Conservation (phyloP, 768 basidiomycete species). For the Lentinula edodes region DNA sequence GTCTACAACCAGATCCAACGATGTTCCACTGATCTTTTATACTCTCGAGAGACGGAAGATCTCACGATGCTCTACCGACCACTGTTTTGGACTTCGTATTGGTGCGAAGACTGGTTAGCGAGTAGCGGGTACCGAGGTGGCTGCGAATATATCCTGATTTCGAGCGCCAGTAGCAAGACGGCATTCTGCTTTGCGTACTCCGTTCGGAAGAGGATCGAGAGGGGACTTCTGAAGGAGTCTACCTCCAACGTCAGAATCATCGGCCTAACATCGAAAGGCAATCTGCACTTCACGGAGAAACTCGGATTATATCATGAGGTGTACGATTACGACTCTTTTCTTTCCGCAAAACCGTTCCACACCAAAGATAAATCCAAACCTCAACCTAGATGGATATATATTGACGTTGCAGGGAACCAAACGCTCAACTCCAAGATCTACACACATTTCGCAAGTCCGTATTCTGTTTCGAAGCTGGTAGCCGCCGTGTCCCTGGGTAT, state of each 20-base stretch:
- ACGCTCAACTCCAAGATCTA: conserved; percentile 40
- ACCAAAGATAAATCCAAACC: conserved; percentile 17
- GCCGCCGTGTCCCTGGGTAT: conserved; percentile 47
- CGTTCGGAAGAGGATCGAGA: conserved; percentile 38
- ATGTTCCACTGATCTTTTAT: conserved; percentile 51
- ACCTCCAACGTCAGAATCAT: conserved; percentile 34
- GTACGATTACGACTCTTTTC: conserved; percentile 46
- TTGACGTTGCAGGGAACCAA: conserved; percentile 60
- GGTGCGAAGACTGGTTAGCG: conserved; percentile 69
- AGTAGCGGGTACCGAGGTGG: conserved; percentile 44
- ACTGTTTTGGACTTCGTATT: conserved; percentile 71
- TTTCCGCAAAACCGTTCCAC: conserved; percentile 13
- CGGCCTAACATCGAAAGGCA: conserved; percentile 56
- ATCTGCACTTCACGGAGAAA: conserved; percentile 46
- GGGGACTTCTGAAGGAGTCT: neutral
- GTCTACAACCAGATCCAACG: conserved; percentile 67
- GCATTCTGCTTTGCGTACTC: conserved; percentile 66
- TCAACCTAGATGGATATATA: conserved; percentile 44
- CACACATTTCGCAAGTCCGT: conserved; percentile 34
- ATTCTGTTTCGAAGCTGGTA: conserved; percentile 25
- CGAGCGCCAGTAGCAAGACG: conserved; percentile 69
- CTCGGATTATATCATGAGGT: conserved; percentile 56
- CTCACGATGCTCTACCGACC: conserved; percentile 69
- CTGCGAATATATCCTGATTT: conserved; percentile 46
- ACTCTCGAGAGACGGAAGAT: conserved; percentile 47